These are phyloP conservation scores for Dillenia suffruticosa DNA, from an alignment of 164 flowering plant species.

Conservation along the genomic window DNA sequence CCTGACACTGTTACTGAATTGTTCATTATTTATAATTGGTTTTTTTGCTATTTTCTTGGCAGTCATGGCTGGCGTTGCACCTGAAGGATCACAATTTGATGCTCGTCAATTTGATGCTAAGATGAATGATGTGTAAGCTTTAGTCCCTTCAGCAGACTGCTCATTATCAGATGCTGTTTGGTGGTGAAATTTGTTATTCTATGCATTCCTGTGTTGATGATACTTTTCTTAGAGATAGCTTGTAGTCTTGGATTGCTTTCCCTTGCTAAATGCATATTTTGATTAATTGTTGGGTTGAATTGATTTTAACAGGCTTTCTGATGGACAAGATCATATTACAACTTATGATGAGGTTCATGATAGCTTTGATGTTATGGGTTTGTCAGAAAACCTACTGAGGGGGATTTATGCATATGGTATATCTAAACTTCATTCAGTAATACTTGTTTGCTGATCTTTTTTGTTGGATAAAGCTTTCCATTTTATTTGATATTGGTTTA, in stretches of 20 bases:
- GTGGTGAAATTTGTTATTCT: no score
- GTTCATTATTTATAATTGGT: no score
- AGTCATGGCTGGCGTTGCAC: slow-evolving; percentile 16
- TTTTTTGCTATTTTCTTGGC: background rate
- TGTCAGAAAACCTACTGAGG: slow-evolving; percentile 65
- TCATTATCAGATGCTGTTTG: no score
- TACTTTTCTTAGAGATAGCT: no score
- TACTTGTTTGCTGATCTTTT: background rate
- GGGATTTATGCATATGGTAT: slow-evolving; percentile 79
- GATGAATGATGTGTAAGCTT: slow-evolving; percentile 16
- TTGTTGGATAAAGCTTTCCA: background rate
- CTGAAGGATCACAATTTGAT: slow-evolving; percentile 25
- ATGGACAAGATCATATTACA: slow-evolving; percentile 54
- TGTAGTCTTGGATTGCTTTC: background rate
- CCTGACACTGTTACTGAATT: no score
- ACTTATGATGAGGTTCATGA: slow-evolving; percentile 58
- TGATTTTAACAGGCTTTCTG: slow-evolving; percentile 10
- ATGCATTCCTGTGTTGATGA: no score
- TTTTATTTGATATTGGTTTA: background rate
- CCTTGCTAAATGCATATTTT: background rate
- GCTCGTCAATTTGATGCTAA: slow-evolving; percentile 22
- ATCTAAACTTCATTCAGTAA: background rate
- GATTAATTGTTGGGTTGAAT: no score
- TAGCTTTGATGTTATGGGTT: slow-evolving; percentile 57
- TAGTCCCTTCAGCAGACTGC: background rate